Evolutionary conservation across 805 yeast genomes (phyloP), one percentile per base, ranked within the genome.

Genomic region (Ogataea nitratoaversa): DNA sequence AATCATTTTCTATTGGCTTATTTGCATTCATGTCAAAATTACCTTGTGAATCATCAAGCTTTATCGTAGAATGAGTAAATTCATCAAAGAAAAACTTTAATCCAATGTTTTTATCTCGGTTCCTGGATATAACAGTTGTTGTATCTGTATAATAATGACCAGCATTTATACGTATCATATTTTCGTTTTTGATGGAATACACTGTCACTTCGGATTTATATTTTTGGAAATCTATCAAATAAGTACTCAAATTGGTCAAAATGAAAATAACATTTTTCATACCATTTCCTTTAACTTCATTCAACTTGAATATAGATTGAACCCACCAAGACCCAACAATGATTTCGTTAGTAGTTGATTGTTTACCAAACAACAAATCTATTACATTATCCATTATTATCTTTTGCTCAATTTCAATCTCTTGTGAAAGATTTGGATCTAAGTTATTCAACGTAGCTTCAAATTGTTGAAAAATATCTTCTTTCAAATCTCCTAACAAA

Each of bases 391-490:
- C 48, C 48, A 47, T 38, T 2, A 52, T 34, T 16, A 48, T 19
- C 30, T 49, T 37, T 20, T 32, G 32, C 29, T 43, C 44, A 11
- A 47, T 36, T 17, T 49, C 48, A 8, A 24, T 35, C 30, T 55
- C 52, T 14, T 48, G 45, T 5, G 32, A 16, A 11, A 57, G 41
- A 28, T 50, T 48, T 1, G 63, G 60, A 38, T 56, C 65, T 32
- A 61, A 44, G 45, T 60, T 62, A 9, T 47, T 33, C 36, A 71
- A 48, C 1, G 59, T 53, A 2, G 66, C 56, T 41, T 69, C 74
- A 50, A 67, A 71, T 38, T 65, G 68, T 38, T 65, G 67, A 50
- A 71, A 68, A 5, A 62, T 59, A 11, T 58, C 55, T 17, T 47
- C 46, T 2, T 30, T 34, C 8, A 58, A 62, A 31, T 59, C 56